A percentile compares a stretch with the other conserved stretches of the same genome.
Evolutionary conservation across 139 green algal genomes (phyloP).

Genomic region (Tetradesmus obliquus): DNA sequence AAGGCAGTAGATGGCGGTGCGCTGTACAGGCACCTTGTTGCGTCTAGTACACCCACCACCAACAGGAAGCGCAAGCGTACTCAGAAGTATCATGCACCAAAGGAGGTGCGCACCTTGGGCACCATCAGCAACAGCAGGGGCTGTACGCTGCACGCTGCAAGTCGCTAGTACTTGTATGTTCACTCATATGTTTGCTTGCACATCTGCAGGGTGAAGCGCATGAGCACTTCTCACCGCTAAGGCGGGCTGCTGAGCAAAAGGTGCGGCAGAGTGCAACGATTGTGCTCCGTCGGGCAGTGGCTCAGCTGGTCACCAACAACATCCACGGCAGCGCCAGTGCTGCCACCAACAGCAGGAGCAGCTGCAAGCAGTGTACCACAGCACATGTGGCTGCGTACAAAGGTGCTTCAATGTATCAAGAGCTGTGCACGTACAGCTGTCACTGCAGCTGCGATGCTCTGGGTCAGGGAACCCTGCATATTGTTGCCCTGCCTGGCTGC

Average conservation of each 20-base stretch:
- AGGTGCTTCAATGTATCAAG: neutral
- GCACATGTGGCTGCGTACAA: no score
- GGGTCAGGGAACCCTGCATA: neutral
- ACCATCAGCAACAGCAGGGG: neutral
- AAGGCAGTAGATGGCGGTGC: slow-evolving; percentile 43
- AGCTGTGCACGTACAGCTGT: neutral
- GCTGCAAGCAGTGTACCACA: no score
- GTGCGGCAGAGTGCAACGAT: neutral
- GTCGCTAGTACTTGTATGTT: neutral
- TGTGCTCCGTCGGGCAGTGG: neutral
- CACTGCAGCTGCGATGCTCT: neutral
- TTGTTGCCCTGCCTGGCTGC: neutral
- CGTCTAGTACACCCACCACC: slow-evolving; percentile 18
- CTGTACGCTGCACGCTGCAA: neutral
- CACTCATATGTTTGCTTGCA: neutral
- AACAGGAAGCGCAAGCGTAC: slow-evolving; percentile 20
- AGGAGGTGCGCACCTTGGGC: slow-evolving; percentile 27
- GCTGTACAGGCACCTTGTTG: slow-evolving; percentile 32
- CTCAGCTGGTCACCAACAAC: neutral
- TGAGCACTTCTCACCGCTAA: slow-evolving; percentile 18
- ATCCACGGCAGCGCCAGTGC: neutral
- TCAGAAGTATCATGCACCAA: slow-evolving; percentile 22
- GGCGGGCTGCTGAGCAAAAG: neutral
- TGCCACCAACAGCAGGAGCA: no score
- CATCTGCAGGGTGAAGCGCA: slow-evolving; percentile 18